Percentiles rank a stretch among this genome's conserved stretches.
These are phyloP conservation scores for Fusarium burgessii DNA, from an alignment of 2,329 filamentous ascomycete genomes.

Conservation along the genomic window DNA sequence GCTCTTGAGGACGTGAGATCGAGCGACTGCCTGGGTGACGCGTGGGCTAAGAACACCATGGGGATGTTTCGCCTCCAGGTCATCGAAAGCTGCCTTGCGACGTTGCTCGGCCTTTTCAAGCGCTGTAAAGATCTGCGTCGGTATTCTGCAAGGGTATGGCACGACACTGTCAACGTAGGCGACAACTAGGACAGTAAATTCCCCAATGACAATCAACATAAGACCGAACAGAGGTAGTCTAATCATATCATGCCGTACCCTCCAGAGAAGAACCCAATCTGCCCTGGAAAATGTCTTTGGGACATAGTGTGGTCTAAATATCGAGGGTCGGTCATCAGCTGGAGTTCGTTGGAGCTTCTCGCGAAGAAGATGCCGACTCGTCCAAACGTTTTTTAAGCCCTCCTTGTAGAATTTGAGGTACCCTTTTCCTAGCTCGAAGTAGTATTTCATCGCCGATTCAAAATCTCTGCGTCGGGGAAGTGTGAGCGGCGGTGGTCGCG, in stretches of 20 bases:
- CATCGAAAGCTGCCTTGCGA: conserved; percentile 62
- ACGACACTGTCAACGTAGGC: conserved; percentile 77
- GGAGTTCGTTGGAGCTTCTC: conserved; percentile 59
- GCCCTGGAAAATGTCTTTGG: conserved; percentile 65
- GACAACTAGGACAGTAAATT: conserved; percentile 86
- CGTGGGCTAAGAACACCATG: conserved; percentile 53
- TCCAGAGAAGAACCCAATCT: conserved; percentile 76
- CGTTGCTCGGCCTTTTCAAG: conserved; percentile 67
- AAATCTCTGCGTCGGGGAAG: conserved; percentile 66
- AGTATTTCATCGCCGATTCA: conserved; percentile 57
- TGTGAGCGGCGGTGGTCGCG: conserved; percentile 76
- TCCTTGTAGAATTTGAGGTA: conserved; percentile 90
- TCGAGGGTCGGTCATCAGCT: conserved; percentile 65
- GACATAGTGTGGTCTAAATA: conserved; percentile 51
- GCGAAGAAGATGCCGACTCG: conserved; percentile 69
- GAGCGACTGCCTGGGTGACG: conserved; percentile 48
- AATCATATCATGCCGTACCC: conserved; percentile 78
- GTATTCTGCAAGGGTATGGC: conserved; percentile 86
- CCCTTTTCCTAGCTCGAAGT: conserved; percentile 75
- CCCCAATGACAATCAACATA: conserved; percentile 82
- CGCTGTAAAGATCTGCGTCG: conserved; percentile 73
- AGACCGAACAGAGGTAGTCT: conserved; percentile 83
- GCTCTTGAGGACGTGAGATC: conserved; percentile 56
- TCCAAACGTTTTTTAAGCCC: conserved; percentile 79
- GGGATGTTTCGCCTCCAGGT: conserved; percentile 50